Percentiles rank a stretch among this genome's conserved stretches.
These are phyloP conservation scores for Sclerotinia minor DNA, from an alignment of 2,329 filamentous ascomycete species.

Conservation along the genomic window DNA sequence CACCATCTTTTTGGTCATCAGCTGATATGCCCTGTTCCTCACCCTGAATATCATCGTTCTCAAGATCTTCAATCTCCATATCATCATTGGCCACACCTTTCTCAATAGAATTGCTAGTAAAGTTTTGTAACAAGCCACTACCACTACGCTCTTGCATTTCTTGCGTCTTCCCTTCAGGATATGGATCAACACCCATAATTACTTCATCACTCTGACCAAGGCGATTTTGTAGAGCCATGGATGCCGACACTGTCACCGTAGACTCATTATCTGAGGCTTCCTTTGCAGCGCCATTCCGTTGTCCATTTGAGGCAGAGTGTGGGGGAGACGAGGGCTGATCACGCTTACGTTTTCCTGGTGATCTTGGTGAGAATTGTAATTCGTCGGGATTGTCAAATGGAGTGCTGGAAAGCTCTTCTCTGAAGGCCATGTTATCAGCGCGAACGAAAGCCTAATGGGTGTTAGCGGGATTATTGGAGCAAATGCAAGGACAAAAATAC, in stretches of 20 bases:
- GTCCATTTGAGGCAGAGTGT: slow-evolving; percentile 17
- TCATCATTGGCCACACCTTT: slow-evolving; percentile 38
- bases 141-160: slow-evolving; percentile 40
- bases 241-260: neutral
- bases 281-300: slow-evolving; percentile 5
- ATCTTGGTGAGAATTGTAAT: slow-evolving; percentile 18
- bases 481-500: slow-evolving; percentile 35
- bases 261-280: neutral
- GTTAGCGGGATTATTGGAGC: slow-evolving; percentile 23
- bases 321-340: slow-evolving; percentile 27
- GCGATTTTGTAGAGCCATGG: slow-evolving; percentile 1
- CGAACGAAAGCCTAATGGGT: slow-evolving; percentile 49
- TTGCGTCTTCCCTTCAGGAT: slow-evolving; percentile 22
- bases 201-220: slow-evolving; percentile 2
- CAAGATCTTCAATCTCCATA: slow-evolving; percentile 40
- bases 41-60: slow-evolving; percentile 32
- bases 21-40: slow-evolving; percentile 26
- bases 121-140: slow-evolving; percentile 32
- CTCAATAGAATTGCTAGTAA: slow-evolving; percentile 20
- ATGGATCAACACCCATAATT: slow-evolving; percentile 37
- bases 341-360: slow-evolving; percentile 38
- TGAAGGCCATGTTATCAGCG: slow-evolving; percentile 54
- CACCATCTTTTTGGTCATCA: slow-evolving; percentile 18
- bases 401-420: slow-evolving; percentile 47
- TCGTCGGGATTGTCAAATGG: slow-evolving; percentile 26